Evolutionary conservation across 2,329 filamentous ascomycete species (phyloP).

Genomic region (Alternaria metachromatica): DNA sequence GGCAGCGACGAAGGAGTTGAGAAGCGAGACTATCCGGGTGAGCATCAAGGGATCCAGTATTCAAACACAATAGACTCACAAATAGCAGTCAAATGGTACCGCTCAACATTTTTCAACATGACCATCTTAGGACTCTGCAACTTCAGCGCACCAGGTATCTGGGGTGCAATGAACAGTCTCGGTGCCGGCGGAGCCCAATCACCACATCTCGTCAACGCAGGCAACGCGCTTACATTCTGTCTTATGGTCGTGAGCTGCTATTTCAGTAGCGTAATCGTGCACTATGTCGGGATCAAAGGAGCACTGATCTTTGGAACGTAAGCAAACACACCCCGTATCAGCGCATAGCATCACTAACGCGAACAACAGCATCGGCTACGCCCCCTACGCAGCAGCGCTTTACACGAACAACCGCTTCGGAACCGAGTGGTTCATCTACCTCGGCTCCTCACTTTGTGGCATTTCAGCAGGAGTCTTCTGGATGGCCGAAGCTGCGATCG

Average conservation of each 20-base stretch:
- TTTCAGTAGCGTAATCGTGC: conserved; percentile 68
- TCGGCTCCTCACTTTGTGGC: conserved; percentile 73
- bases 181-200: conserved; percentile 71
- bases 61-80: background rate
- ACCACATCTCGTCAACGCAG: conserved; percentile 72
- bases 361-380: conserved; percentile 64
- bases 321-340: conserved; percentile 22
- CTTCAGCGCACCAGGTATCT: conserved; percentile 73
- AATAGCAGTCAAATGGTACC: conserved; percentile 68
- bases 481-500: conserved; percentile 77
- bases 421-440: conserved; percentile 70
- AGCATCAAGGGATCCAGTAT: background rate
- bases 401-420: conserved; percentile 74
- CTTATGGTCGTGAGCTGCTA: conserved; percentile 76
- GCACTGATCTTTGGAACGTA: conserved; percentile 73
- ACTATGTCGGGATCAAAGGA: conserved; percentile 73
- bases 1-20: conserved; percentile 22
- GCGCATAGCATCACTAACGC: background rate
- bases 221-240: conserved; percentile 74
- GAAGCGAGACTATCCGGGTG: conserved; percentile 37
- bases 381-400: conserved; percentile 72
- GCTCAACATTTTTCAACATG: conserved; percentile 75
- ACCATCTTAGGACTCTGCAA: conserved; percentile 74
- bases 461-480: conserved; percentile 76
- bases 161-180: conserved; percentile 74